These are phyloP conservation scores for Metschnikowia reukaufii DNA, from an alignment of 805 yeast species.

Conservation along the genomic window DNA sequence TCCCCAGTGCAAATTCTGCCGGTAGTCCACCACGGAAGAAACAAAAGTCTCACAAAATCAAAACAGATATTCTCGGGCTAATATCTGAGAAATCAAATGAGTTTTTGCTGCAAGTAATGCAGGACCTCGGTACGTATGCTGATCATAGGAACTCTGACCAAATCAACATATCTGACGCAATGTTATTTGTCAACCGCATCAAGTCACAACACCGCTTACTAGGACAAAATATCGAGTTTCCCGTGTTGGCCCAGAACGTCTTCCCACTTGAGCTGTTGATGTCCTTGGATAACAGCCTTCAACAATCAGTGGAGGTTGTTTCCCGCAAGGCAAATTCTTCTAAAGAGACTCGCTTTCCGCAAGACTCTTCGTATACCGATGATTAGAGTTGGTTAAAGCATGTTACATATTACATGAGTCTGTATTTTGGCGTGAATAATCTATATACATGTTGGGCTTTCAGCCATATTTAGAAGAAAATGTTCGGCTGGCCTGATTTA, in stretches of 20 bases:
- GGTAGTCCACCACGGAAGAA: constrained; percentile 7
- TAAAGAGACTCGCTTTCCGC: not conserved
- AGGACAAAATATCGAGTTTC: constrained; percentile 24
- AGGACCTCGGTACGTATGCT: constrained; percentile 38
- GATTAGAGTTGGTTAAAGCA: not conserved
- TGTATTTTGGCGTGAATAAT: not conserved
- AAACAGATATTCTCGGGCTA: constrained; percentile 18
- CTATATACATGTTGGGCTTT: not conserved
- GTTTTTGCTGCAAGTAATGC: constrained; percentile 31
- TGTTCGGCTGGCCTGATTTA: constrained; percentile 23
- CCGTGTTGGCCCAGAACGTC: constrained; percentile 33
- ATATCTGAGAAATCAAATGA: constrained; percentile 32
- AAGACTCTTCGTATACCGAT: not conserved
- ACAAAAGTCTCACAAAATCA: constrained; percentile 2
- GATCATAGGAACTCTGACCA: constrained; percentile 29
- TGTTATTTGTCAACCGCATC: constrained; percentile 35
- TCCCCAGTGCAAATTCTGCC: not conserved
- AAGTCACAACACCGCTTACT: constrained; percentile 21
- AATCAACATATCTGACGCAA: constrained; percentile 35
- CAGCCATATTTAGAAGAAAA: not conserved
- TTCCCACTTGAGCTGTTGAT: constrained; percentile 39
- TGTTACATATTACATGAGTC: not conserved
- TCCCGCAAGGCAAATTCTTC: not conserved
- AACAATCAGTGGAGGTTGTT: constrained; percentile 6
- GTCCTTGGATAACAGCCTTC: constrained; percentile 32